Evolutionary conservation across 164 flowering plant species (phyloP).

Genomic region (Nymphaea colorata): DNA sequence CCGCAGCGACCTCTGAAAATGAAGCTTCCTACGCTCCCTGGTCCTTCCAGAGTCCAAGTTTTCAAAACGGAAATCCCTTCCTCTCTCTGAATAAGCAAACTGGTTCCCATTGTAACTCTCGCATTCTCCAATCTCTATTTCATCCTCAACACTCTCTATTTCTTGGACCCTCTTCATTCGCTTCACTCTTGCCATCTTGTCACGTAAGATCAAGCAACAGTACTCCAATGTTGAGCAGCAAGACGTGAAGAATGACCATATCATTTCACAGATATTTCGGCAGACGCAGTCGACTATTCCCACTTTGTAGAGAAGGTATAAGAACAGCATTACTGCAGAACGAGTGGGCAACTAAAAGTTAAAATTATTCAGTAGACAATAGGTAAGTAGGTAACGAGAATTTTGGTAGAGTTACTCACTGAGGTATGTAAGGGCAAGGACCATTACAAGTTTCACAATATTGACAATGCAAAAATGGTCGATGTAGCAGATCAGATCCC

Average conservation of each 20-base stretch:
- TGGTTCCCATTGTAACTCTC: background rate
- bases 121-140: background rate
- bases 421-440: background rate
- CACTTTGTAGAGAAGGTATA: slow-evolving; percentile 34
- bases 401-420: too few relatives aligned
- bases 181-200: slow-evolving; percentile 7
- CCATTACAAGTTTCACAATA: background rate
- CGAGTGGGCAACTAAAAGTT: too few relatives aligned
- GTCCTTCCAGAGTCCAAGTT: background rate
- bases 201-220: slow-evolving; percentile 26
- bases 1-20: background rate
- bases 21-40: background rate
- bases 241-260: slow-evolving; percentile 23
- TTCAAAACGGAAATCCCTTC: background rate
- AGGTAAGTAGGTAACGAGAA: too few relatives aligned
- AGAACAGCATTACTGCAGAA: slow-evolving; percentile 45
- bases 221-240: slow-evolving; percentile 24
- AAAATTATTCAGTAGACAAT: too few relatives aligned
- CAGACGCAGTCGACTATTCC: slow-evolving; percentile 33
- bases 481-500: background rate
- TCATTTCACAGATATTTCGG: slow-evolving; percentile 19
- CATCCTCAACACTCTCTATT: background rate
- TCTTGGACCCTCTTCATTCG: background rate
- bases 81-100: background rate
- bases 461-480: background rate